Evolutionary conservation across 805 yeast genomes (phyloP), one percentile per base, ranked within the genome.

Genomic region (Candida germanica): DNA sequence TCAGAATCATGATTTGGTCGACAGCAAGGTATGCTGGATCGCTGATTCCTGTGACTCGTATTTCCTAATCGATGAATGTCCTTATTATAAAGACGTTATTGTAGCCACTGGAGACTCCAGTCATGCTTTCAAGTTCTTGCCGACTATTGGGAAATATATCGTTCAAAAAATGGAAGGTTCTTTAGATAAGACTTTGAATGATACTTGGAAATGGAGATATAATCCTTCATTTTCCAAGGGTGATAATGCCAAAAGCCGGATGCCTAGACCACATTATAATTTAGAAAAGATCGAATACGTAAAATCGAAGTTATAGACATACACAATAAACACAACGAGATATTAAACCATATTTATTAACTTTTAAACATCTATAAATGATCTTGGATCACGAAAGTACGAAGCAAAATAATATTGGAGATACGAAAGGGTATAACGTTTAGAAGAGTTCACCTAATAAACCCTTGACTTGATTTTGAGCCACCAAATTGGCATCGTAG

Each of bases 51-150:
- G 62, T 6, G 64, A 64, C 37, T 53, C 65, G 6, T 61, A 69
- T 38, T 69, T 68, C 36, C 47, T 71, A 10, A 60, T 71, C 15
- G 71, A 69, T 42, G 39, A 39, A 18, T 55, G 63, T 15, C 76
- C 75, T 2, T 45, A 46, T 1, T 42, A 43, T 12, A 27, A 36
- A 0, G 59, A 58, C 18, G 51, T 66, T 1, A 58, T 42, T 33
- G 64, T 71, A n/a, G 74, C 73, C 0, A 56, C 70, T 8, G 77
- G 77, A 12, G 76, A 71, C 45, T 62, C 75, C 3, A 73, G 75
- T 6, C 76, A 71, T 48, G 73, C 60, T 4, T 71, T 61, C 50
- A 71, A 71, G 47, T 66, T 66, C 29, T 43, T 71, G 36, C 77
- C 77, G 11, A 64, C 57, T 28, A 67, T 71, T 33, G 76, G 77